Conservation (phyloP, 805 yeast species). For the Saitoella complicata region DNA sequence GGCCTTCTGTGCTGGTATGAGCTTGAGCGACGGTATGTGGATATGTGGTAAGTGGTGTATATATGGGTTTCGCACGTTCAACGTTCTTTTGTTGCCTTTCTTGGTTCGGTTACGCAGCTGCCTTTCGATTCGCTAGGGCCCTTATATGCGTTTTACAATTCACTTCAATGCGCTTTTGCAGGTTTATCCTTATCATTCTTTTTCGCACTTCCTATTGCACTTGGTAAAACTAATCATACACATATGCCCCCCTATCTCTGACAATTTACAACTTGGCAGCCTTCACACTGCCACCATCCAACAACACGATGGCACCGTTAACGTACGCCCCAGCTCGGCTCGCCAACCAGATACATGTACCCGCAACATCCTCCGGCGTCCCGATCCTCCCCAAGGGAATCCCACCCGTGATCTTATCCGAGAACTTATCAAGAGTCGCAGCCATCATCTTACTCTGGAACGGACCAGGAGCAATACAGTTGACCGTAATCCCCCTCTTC, state of each 20-base stretch:
- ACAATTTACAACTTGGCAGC: conserved; percentile 19
- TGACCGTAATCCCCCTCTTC: conserved; percentile 49
- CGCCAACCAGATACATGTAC: conserved; percentile 38
- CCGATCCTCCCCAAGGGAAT: conserved; percentile 58
- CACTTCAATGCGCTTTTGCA: too few relatives aligned
- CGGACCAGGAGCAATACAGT: conserved; percentile 60
- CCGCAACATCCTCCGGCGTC: conserved; percentile 39
- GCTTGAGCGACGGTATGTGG: too few relatives aligned
- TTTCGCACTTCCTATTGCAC: too few relatives aligned
- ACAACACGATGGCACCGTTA: conserved; percentile 50
- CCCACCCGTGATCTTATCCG: conserved; percentile 28
- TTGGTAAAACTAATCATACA: not conserved
- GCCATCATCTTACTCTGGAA: conserved; percentile 62
- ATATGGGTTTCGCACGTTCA: too few relatives aligned
- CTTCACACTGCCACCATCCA: conserved; percentile 53
- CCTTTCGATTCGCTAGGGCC: too few relatives aligned
- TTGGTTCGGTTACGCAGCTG: too few relatives aligned
- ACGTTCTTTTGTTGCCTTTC: too few relatives aligned
- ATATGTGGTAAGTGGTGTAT: too few relatives aligned
- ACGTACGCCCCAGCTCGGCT: conserved; percentile 42
- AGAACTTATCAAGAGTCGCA: conserved; percentile 39
- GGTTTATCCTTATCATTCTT: too few relatives aligned
- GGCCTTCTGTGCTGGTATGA: too few relatives aligned
- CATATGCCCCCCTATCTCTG: too few relatives aligned
- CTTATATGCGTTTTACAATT: too few relatives aligned